phyloP scores from a whole-genome alignment of 768 basidiomycete genomes.

The Suillus clintonianus region DNA sequence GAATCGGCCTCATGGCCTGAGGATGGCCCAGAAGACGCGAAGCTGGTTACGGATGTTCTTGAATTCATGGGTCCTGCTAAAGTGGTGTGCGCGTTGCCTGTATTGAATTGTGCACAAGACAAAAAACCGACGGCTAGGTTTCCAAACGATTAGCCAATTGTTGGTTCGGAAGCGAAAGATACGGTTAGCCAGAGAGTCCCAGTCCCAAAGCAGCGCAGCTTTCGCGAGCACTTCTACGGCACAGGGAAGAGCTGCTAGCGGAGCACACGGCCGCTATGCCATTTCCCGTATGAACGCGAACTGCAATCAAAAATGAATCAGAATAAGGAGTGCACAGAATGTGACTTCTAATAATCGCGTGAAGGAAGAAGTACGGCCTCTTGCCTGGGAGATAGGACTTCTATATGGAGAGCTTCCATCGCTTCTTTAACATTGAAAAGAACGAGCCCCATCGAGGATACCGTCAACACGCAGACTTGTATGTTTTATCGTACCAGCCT shows the following conservation, averaged over 20 bases:
- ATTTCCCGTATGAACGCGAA: not conserved
- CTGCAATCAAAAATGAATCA: not conserved
- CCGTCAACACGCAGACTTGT: not conserved
- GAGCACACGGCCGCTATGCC: not conserved
- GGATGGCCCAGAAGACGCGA: not conserved
- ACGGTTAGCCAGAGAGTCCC: not conserved
- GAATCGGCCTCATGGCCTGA: not conserved
- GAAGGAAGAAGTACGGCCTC: not conserved
- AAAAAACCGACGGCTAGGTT: not conserved
- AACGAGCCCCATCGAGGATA: not conserved
- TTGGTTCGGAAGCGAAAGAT: conserved; percentile 1
- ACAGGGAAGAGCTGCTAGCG: not conserved
- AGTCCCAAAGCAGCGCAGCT: not conserved
- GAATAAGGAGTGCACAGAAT: not conserved
- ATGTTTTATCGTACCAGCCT: not conserved
- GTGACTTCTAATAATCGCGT: not conserved
- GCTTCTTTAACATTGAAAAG: not conserved
- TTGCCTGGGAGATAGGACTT: not conserved
- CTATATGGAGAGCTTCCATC: not conserved
- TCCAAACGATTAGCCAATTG: not conserved
- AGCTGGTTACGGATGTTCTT: not conserved
- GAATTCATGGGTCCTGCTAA: not conserved
- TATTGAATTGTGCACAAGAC: not conserved
- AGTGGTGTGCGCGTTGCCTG: not conserved
- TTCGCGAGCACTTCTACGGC: not conserved